phyloP scores from a whole-genome alignment of 352 stramenopile species.

The Pilasporangium apinafurcum region DNA sequence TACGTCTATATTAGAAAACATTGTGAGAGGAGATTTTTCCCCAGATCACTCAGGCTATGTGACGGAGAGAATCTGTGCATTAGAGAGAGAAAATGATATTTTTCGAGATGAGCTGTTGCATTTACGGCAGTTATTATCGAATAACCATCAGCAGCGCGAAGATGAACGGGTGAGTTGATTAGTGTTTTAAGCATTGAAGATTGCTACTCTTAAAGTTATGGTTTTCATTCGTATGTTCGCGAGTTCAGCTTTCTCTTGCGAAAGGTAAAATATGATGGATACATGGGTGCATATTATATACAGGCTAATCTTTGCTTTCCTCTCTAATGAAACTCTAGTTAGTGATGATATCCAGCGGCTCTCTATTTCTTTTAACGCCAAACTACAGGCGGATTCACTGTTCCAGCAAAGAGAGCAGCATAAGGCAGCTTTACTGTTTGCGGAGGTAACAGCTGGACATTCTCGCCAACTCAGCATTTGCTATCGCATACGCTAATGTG shows the following conservation, averaged over 20 bases:
- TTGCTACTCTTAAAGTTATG: background rate
- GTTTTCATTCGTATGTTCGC: too few relatives aligned
- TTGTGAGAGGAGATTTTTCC: conserved; percentile 3
- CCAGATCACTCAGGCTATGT: conserved; percentile 4
- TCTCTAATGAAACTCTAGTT: conserved; percentile 6
- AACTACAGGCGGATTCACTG: conserved; percentile 42
- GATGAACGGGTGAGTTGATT: conserved; percentile 38
- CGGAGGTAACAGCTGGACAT: conserved; percentile 18
- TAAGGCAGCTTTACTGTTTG: conserved; percentile 63
- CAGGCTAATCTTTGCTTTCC: background rate
- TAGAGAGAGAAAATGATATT: conserved; percentile 57
- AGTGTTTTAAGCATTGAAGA: background rate
- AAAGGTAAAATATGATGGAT: conserved; percentile 9
- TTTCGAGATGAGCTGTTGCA: conserved; percentile 51
- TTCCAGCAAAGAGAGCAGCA: conserved; percentile 61
- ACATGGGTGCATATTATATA: background rate
- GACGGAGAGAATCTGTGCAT: conserved; percentile 27
- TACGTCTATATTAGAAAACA: too few relatives aligned
- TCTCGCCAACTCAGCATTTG: background rate
- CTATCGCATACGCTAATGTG: background rate
- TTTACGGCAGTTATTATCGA: conserved; percentile 42
- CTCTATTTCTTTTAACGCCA: conserved; percentile 40
- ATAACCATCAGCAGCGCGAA: conserved; percentile 50
- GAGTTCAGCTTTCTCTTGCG: conserved; percentile 9
- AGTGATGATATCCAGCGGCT: conserved; percentile 54